Percentiles rank a stretch among this genome's conserved stretches.
phyloP scores from a whole-genome alignment of 139 green algal genomes.

The Chlorella sp. region DNA sequence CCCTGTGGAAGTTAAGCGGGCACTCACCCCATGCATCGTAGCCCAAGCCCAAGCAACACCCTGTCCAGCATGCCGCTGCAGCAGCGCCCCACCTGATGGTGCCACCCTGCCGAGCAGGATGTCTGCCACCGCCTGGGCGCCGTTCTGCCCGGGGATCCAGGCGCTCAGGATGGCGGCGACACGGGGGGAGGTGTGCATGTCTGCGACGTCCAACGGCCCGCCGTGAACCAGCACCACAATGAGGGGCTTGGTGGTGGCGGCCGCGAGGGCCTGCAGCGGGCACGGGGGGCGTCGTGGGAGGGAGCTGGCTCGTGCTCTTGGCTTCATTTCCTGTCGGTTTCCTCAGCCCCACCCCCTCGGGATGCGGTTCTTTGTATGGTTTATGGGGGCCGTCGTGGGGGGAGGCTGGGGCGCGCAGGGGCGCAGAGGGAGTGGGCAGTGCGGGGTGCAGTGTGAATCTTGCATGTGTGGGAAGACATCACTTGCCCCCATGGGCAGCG shows the following conservation, averaged over 20 bases:
- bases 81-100: conserved; percentile 16
- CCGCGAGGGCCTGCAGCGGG: conserved; percentile 5
- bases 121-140: conserved; percentile 38
- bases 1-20: no score
- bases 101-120: conserved; percentile 42
- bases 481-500: no score
- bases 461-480: no score
- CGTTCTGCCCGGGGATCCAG: conserved; percentile 52
- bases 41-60: no score
- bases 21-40: no score
- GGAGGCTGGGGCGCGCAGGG: not conserved
- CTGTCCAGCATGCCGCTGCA: no score
- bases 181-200: conserved; percentile 33
- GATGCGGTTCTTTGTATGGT: not conserved
- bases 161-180: conserved; percentile 43
- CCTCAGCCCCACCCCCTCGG: no score
- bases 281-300: not conserved
- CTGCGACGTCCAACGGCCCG: conserved; percentile 42
- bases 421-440: not conserved
- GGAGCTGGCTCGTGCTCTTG: no score
- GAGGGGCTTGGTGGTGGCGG: conserved; percentile 31
- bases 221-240: conserved; percentile 54
- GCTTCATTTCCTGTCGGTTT: no score
- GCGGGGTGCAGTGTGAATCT: no score
- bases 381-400: not conserved